Percentiles rank a stretch among this genome's conserved stretches.
phyloP scores from a whole-genome alignment of 345 rosid species.

The Gossypium mustelinum region DNA sequence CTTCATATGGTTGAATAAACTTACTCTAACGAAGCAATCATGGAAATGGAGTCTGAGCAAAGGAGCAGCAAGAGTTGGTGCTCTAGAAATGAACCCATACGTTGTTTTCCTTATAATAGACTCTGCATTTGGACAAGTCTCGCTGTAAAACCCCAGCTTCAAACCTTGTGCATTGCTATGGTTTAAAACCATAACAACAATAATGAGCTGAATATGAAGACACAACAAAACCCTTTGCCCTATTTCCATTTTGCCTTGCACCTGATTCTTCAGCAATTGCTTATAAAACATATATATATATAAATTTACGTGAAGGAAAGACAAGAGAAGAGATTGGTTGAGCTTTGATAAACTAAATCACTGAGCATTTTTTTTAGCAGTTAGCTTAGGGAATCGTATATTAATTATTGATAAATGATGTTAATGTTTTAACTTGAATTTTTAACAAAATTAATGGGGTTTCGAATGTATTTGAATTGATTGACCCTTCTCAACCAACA shows the following conservation, averaged over 20 bases:
- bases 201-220: constrained; percentile 20
- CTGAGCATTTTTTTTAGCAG: neutral
- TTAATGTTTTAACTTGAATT: neutral
- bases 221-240: constrained; percentile 29
- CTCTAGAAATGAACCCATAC: constrained; percentile 27
- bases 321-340: neutral
- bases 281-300: neutral
- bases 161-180: constrained; percentile 21
- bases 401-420: neutral
- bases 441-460: neutral
- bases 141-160: constrained; percentile 31
- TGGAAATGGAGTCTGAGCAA: constrained; percentile 72
- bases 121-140: constrained; percentile 37
- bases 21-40: constrained; percentile 75
- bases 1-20: neutral
- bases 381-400: neutral
- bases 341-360: neutral
- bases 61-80: constrained; percentile 52
- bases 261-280: neutral
- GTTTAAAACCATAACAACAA: constrained; percentile 21
- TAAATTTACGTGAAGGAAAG: too few relatives aligned
- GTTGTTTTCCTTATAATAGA: constrained; percentile 24
- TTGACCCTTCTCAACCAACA: neutral
- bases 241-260: constrained; percentile 29
- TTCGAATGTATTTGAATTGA: neutral